Percentiles rank a stretch among this genome's conserved stretches.
phyloP scores from a whole-genome alignment of 345 rosid genomes.

The Draba incana region DNA sequence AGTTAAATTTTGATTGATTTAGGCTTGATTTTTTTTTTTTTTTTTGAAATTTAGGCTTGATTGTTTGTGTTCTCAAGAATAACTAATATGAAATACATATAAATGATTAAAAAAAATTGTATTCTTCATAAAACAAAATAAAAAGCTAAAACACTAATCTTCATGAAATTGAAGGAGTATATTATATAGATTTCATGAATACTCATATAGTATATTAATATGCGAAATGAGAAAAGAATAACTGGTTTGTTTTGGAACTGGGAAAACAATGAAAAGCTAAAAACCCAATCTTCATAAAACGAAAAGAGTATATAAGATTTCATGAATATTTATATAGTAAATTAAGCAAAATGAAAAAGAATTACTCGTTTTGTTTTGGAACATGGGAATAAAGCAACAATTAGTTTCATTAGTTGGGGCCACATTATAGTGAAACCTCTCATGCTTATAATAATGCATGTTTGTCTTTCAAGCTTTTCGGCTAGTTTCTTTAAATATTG shows the following conservation, averaged over 20 bases:
- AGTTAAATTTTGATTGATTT: background rate
- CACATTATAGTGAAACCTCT: conserved; percentile 26
- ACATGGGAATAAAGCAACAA: conserved; percentile 3
- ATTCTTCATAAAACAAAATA: background rate
- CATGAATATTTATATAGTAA: background rate
- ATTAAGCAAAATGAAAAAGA: background rate
- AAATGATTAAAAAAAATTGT: background rate
- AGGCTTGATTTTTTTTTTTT: background rate
- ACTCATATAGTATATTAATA: background rate
- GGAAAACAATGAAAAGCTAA: too few relatives aligned
- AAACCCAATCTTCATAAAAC: background rate
- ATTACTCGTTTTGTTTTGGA: conserved; percentile 25
- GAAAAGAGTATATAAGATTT: background rate
- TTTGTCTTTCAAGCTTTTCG: conserved; percentile 39
- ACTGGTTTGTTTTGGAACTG: conserved; percentile 23
- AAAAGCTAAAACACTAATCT: background rate
- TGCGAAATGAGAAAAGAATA: background rate
- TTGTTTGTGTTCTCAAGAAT: background rate
- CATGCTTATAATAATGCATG: conserved; percentile 40
- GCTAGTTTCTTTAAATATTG: conserved; percentile 28
- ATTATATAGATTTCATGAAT: background rate
- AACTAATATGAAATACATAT: background rate
- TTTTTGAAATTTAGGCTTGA: background rate
- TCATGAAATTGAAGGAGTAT: background rate
- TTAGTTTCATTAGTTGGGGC: conserved; percentile 32